Conservation (phyloP, 257 asterid genomes). For the Echites panduratus region DNA sequence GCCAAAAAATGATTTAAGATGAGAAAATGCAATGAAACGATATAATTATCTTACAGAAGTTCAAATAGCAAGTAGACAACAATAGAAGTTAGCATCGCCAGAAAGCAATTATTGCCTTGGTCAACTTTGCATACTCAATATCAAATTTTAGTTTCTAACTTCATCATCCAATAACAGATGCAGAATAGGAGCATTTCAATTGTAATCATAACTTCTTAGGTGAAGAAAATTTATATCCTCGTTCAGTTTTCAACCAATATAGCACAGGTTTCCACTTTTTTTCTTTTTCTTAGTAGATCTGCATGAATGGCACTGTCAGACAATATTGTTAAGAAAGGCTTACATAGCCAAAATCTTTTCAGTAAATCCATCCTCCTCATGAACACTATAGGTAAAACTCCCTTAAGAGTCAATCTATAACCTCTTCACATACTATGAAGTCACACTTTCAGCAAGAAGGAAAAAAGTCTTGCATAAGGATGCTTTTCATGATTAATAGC, state of each 20-base stretch:
- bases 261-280: background rate
- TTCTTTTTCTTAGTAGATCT: background rate
- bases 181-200: background rate
- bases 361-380: background rate
- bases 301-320: background rate
- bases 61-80: background rate
- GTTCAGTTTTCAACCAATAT: background rate
- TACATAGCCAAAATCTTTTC: background rate
- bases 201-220: background rate
- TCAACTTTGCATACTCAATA: background rate
- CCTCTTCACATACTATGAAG: too few relatives aligned
- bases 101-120: background rate
- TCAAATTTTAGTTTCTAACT: background rate
- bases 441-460: too few relatives aligned
- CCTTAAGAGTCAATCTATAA: too few relatives aligned
- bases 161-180: background rate
- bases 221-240: background rate
- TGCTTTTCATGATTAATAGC: background rate
- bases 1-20: slow-evolving; percentile 11
- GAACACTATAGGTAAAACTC: background rate
- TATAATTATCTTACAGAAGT: background rate
- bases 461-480: too few relatives aligned
- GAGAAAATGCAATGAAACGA: background rate
- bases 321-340: background rate
- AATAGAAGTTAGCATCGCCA: background rate